Conservation (phyloP, 2,329 filamentous ascomycete species). For the Dothiorella sarmentorum region DNA sequence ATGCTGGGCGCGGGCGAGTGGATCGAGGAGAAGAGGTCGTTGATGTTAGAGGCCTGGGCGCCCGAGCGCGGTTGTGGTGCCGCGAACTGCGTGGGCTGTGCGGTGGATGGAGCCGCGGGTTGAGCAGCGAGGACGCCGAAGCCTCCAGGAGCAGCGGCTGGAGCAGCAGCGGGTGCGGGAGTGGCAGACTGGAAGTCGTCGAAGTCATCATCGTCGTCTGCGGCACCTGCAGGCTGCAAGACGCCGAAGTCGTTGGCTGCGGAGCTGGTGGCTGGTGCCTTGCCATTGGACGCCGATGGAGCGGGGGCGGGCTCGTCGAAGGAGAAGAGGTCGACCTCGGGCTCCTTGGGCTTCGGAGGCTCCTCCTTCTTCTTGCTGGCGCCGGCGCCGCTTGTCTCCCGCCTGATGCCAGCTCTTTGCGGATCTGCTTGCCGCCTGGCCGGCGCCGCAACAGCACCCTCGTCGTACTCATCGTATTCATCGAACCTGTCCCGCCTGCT, state of each 20-base stretch:
- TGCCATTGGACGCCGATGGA: constrained; percentile 42
- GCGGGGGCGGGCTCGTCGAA: constrained; percentile 67
- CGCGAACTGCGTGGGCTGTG: constrained; percentile 63
- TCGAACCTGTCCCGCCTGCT: constrained; percentile 76
- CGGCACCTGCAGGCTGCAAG: constrained; percentile 49
- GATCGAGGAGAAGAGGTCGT: constrained; percentile 77
- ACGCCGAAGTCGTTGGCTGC: constrained; percentile 44
- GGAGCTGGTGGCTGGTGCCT: constrained; percentile 40
- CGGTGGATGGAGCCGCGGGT: background rate
- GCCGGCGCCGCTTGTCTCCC: constrained; percentile 31
- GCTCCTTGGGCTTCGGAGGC: constrained; percentile 75
- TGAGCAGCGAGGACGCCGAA: constrained; percentile 30
- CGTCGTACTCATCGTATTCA: constrained; percentile 95
- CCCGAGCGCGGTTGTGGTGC: constrained; percentile 82
- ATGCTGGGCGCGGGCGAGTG: constrained; percentile 63
- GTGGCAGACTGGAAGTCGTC: constrained; percentile 95
- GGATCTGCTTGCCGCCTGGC: constrained; percentile 50
- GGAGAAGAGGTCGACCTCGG: constrained; percentile 88
- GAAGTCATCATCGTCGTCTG: constrained; percentile 90
- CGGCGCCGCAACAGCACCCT: constrained; percentile 58
- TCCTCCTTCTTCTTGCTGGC: constrained; percentile 59
- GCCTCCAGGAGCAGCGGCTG: constrained; percentile 30
- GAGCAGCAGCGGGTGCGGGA: constrained; percentile 49
- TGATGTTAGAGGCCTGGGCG: constrained; percentile 74
- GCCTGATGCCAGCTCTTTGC: constrained; percentile 34